Conservation (phyloP, 139 green algal species). For the Chlorella sp. region DNA sequence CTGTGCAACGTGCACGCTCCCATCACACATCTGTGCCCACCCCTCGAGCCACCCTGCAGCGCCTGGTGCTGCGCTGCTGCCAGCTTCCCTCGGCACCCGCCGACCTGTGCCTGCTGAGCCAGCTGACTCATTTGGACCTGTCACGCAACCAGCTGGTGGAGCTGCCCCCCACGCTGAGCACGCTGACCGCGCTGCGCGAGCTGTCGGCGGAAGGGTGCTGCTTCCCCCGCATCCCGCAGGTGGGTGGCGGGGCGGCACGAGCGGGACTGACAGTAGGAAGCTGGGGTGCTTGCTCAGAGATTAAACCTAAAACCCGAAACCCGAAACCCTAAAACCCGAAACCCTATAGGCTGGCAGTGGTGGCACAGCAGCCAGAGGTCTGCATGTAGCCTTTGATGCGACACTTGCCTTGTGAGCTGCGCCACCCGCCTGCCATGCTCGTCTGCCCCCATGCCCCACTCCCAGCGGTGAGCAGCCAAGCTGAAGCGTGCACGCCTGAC, state of each 20-base stretch:
- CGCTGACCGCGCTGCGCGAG: constrained; percentile 14
- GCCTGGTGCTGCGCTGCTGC: constrained; percentile 19
- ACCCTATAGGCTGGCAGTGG: no score
- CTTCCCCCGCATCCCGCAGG: constrained; percentile 41
- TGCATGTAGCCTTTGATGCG: no score
- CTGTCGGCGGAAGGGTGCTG: constrained; percentile 36
- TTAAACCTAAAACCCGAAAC: no score
- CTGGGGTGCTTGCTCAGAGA: no score
- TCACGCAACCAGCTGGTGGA: constrained; percentile 36
- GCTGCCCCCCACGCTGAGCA: constrained; percentile 1
- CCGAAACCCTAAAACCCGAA: no score
- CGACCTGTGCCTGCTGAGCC: not conserved
- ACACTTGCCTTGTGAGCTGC: no score
- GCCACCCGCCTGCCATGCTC: no score
- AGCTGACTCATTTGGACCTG: constrained; percentile 32
- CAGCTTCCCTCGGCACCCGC: constrained; percentile 10
- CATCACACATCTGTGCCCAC: not conserved
- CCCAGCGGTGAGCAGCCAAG: no score
- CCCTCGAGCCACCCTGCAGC: not conserved
- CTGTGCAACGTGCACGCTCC: not conserved
- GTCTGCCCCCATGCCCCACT: no score
- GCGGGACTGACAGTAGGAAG: no score
- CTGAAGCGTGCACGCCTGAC: no score
- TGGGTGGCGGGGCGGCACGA: not conserved
- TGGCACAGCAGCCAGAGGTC: no score